Base-by-base conservation (phyloP, 441 rosid species). In the Croton laevigatus region DNA sequence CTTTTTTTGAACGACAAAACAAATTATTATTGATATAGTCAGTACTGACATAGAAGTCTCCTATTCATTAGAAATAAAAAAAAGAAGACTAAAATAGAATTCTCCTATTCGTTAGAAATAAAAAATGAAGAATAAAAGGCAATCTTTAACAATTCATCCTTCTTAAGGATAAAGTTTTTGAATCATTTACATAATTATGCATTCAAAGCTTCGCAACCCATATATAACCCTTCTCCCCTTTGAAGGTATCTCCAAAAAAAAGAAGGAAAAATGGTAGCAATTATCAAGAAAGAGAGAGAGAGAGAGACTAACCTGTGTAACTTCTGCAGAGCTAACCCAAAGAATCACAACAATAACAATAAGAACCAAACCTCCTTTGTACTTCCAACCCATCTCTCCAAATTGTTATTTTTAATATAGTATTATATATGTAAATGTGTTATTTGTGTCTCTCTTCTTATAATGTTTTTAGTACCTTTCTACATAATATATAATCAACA, bases 241-340 rank as follows among this genome's bases (percentile, higher is more conserved):
- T 27, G 1, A 1, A 27, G 32, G 2, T 27, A 27, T 27, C 32
- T 27, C 32, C 32, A 1, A 27, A 27, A 27, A n/a, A 27, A 27
- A 27, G 32, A 27, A 2, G 32, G 2, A 27, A 27, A 27, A 27
- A 27, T 27, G 32, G 32, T 27, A 27, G 32, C 32, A 40, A 6
- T 5, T 6, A 22, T 11, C 12, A 54, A 54, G 59, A 54, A 57
- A 40, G 46, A 66, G 8, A 69, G 32, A 1, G 32, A 40, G 46
- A 66, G 8, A 69, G 32, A 1, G 32, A 36, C 38, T 34, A 40
- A 81, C 87, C 85, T 85, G 84, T 7, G 83, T 85, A 60, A 83
- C 81, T 72, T 85, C 87, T 73, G 81, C 81, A 61, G 84, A 85
- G 57, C 83, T 80, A 69, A 83, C 87, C 87, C 89, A 85, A 65